phyloP scores from a whole-genome alignment of 2,329 filamentous ascomycete genomes.

The Basipetospora sp. region DNA sequence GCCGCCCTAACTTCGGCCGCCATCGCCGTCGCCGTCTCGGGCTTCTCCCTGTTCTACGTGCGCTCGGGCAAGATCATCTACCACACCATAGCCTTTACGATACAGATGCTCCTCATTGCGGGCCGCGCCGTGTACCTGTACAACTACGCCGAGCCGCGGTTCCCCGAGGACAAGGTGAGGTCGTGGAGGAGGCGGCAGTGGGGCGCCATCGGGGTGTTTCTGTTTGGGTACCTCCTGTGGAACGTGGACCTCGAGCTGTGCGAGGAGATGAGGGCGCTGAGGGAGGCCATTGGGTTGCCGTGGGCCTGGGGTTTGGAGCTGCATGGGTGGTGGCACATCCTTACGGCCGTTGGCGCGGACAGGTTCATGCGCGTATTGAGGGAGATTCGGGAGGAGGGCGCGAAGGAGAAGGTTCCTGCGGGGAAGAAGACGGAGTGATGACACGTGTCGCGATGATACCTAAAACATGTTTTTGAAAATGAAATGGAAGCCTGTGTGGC shows the following conservation, averaged over 20 bases:
- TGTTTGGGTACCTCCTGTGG: slow-evolving; percentile 38
- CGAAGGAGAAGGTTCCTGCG: too few relatives aligned
- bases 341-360: slow-evolving; percentile 40
- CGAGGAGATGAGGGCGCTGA: slow-evolving; percentile 27
- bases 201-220: slow-evolving; percentile 20
- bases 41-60: slow-evolving; percentile 28
- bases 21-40: slow-evolving; percentile 23
- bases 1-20: slow-evolving; percentile 18
- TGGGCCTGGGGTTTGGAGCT: slow-evolving; percentile 42
- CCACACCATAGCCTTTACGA: slow-evolving; percentile 25
- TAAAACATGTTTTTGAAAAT: too few relatives aligned
- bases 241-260: slow-evolving; percentile 42
- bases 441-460: too few relatives aligned
- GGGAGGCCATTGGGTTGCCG: slow-evolving; percentile 33
- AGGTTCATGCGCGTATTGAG: slow-evolving; percentile 21
- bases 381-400: slow-evolving; percentile 13
- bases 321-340: slow-evolving; percentile 50
- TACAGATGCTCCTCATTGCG: slow-evolving; percentile 18
- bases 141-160: slow-evolving; percentile 14
- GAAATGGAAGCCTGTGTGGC: too few relatives aligned
- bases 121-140: slow-evolving; percentile 22
- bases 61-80: slow-evolving; percentile 27
- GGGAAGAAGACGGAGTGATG: too few relatives aligned
- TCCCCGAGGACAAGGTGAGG: slow-evolving; percentile 14
- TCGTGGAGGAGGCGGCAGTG: slow-evolving; percentile 16